These are phyloP conservation scores for Pestalotiopsis fici DNA, from an alignment of 2,329 filamentous ascomycete species.

Conservation along the genomic window DNA sequence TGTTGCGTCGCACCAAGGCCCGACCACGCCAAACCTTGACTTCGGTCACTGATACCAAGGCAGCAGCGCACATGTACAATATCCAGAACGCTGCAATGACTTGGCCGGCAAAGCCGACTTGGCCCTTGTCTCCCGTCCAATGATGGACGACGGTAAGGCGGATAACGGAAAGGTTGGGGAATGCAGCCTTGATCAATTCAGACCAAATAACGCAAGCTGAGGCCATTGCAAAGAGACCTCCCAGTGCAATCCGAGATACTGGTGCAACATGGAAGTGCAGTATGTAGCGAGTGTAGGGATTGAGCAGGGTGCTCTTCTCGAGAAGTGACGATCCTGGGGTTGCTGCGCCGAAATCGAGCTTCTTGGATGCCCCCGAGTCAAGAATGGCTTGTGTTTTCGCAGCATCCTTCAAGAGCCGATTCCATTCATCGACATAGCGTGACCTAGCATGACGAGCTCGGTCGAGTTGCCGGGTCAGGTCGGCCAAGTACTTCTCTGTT, in stretches of 20 bases:
- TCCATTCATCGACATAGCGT: slow-evolving; percentile 86
- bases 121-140: slow-evolving; percentile 67
- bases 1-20: slow-evolving; percentile 86
- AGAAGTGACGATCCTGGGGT: slow-evolving; percentile 57
- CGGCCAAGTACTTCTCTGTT: slow-evolving; percentile 89
- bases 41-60: slow-evolving; percentile 84
- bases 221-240: slow-evolving; percentile 69
- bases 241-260: slow-evolving; percentile 62
- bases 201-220: slow-evolving; percentile 91
- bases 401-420: slow-evolving; percentile 73
- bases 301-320: slow-evolving; percentile 63
- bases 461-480: slow-evolving; percentile 79
- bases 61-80: slow-evolving; percentile 92
- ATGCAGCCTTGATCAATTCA: slow-evolving; percentile 83
- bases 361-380: slow-evolving; percentile 79
- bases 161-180: slow-evolving; percentile 73
- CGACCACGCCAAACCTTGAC: slow-evolving; percentile 98
- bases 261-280: slow-evolving; percentile 76
- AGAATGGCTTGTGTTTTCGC: slow-evolving; percentile 77
- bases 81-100: slow-evolving; percentile 85
- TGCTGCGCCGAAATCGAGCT: slow-evolving; percentile 70
- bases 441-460: slow-evolving; percentile 81
- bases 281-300: slow-evolving; percentile 80
- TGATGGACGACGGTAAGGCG: slow-evolving; percentile 73
- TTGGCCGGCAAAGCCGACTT: slow-evolving; percentile 86